Conservation (phyloP, 208 protist genomes). For the Leishmania amazonensis region DNA sequence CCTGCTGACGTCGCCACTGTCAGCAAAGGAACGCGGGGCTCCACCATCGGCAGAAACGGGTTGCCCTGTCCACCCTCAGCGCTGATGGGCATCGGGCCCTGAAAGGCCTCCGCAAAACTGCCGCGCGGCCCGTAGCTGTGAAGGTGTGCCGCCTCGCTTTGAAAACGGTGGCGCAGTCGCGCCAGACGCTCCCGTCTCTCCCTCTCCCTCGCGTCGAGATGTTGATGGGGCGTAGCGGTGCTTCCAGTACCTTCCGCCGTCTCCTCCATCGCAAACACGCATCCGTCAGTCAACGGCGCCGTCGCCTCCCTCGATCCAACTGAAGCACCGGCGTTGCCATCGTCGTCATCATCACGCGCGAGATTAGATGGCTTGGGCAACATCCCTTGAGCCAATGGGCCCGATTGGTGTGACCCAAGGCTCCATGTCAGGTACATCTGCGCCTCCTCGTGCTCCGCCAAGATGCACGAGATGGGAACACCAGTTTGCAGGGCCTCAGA, state of each 20-base stretch:
- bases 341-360: neutral
- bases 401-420: neutral
- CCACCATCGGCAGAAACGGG: neutral
- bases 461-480: slow-evolving; percentile 35
- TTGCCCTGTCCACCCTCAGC: neutral
- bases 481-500: slow-evolving; percentile 49
- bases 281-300: neutral
- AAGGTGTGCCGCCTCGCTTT: slow-evolving; percentile 7
- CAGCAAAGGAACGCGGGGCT: slow-evolving; percentile 5
- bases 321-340: no score
- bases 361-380: neutral
- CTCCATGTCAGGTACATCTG: slow-evolving; percentile 19
- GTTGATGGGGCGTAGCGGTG: neutral
- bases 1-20: slow-evolving; percentile 4
- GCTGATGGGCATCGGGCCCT: neutral
- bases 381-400: neutral
- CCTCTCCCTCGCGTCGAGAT: neutral
- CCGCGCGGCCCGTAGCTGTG: neutral
- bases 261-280: neutral
- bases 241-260: neutral
- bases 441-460: slow-evolving; percentile 21
- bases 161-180: neutral
- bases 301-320: no score
- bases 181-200: neutral
- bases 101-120: neutral